Base-by-base conservation (phyloP, 345 rosid species). In the Eutrema heterophyllum region DNA sequence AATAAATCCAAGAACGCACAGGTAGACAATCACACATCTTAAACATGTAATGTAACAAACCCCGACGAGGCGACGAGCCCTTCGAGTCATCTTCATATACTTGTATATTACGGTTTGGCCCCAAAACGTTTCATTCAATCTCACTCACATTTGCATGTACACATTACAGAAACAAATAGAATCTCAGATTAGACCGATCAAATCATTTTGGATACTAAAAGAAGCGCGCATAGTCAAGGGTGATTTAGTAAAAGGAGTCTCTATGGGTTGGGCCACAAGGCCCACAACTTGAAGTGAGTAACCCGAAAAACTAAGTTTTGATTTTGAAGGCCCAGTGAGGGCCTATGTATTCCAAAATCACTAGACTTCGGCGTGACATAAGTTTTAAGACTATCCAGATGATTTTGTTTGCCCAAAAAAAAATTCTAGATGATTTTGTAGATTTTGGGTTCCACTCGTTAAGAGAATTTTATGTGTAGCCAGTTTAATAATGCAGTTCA, bases 1-100 rank as follows among this genome's bases (percentile, higher is more conserved):
- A 45, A 75, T 61, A 36, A 53, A 68, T 67, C 56, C 69, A 75
- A 60, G 45, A 32, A 51, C n/a, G n/a, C 30, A 51, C n/a, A 60
- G 46, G 44, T 33, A 67, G 55, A 75, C 63, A 51, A 26, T 24
- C 39, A 68, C 56, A 75, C 56, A 75, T 73, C 50, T 41, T 21
- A 41, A 46, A 45, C 52, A 44, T 64, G 66, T 54, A 55, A 43
- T 30, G 62, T 40, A 41, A 56, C 45, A 41, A 50, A 67, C 61
- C 12, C 15, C 24, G 24, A 21, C 24, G 24, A 21, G 24, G 24
- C 24, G 40, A 56, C 15, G 59, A 48, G 30, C 36, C 45, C 41
- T 41, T 56, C 1, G n/a, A 29, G 5, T 66, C 24, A 56, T 49
- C 29, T 74, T 74, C 51, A 74, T 48, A 21, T 21, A 21, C 77